These are phyloP conservation scores for Cnidoscolus chayamansa DNA, from an alignment of 441 rosid genomes.

Conservation along the genomic window DNA sequence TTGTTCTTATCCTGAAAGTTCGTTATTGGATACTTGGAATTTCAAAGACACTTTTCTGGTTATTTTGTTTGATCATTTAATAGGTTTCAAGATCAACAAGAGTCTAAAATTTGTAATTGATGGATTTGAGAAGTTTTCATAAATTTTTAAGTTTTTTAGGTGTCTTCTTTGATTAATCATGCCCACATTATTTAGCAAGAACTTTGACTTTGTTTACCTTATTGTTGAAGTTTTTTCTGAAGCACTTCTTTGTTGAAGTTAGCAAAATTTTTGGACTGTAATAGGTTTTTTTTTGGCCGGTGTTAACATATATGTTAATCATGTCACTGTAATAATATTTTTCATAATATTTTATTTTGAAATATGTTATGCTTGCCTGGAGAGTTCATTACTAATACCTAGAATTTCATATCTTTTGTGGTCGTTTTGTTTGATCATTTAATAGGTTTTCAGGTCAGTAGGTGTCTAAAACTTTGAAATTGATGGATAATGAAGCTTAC, in stretches of 20 bases:
- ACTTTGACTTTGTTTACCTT: too few relatives aligned
- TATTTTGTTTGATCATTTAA: slow-evolving; percentile 10
- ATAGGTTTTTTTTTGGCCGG: background rate
- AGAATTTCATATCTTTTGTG: background rate
- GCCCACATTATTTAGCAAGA: too few relatives aligned
- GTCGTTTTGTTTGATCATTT: background rate
- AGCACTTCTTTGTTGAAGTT: too few relatives aligned
- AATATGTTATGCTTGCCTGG: background rate
- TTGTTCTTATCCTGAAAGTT: background rate
- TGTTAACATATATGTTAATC: slow-evolving; percentile 7
- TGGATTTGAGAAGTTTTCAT: too few relatives aligned
- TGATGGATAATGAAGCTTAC: too few relatives aligned
- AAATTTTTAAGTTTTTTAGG: too few relatives aligned
- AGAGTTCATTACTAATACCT: slow-evolving; percentile 2
- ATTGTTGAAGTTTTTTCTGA: too few relatives aligned
- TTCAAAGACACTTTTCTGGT: background rate
- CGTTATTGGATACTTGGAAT: slow-evolving; percentile 13
- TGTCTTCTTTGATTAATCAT: too few relatives aligned
- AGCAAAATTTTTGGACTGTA: too few relatives aligned
- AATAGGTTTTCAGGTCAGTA: background rate
- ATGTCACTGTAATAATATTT: background rate
- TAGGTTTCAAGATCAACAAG: background rate
- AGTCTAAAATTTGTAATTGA: too few relatives aligned
- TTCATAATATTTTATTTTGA: background rate
- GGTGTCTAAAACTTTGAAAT: too few relatives aligned